These are phyloP conservation scores for Amanita polypyramis DNA, from an alignment of 768 basidiomycete genomes.

Conservation along the genomic window DNA sequence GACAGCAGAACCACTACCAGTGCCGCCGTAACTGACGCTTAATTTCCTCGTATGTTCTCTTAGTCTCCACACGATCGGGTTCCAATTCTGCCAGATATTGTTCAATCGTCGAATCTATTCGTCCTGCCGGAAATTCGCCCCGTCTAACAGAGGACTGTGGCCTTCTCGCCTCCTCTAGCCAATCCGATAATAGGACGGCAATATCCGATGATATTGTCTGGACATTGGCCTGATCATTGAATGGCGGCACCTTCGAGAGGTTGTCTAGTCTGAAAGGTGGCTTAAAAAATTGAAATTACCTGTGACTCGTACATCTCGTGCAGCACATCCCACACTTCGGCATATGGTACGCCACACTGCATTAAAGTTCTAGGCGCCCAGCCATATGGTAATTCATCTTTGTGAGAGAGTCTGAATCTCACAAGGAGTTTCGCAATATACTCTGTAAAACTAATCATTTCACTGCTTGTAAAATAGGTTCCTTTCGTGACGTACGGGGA, in stretches of 20 bases:
- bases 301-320: constrained; percentile 86
- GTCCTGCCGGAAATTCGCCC: constrained; percentile 67
- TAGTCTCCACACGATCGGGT: constrained; percentile 50
- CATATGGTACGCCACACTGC: constrained; percentile 73
- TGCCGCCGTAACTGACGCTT: constrained; percentile 62
- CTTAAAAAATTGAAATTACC: constrained; percentile 30
- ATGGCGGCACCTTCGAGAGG: constrained; percentile 59
- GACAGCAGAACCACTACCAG: constrained; percentile 34
- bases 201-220: constrained; percentile 77
- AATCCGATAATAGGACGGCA: constrained; percentile 68
- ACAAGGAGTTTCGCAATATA: constrained; percentile 69
- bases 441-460: constrained; percentile 34
- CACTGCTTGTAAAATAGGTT: neutral
- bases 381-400: constrained; percentile 49
- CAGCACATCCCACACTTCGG: constrained; percentile 77
- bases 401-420: constrained; percentile 56
- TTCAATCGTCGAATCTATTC: constrained; percentile 63
- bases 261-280: neutral
- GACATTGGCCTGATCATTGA: constrained; percentile 71
- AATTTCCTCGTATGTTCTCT: constrained; percentile 52
- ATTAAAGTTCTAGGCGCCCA: constrained; percentile 77
- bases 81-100: constrained; percentile 68
- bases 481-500: constrained; percentile 46
- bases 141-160: constrained; percentile 55
- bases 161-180: constrained; percentile 68